These are phyloP conservation scores for Phytophthora crassamura DNA, from an alignment of 352 stramenopile species.

Conservation along the genomic window DNA sequence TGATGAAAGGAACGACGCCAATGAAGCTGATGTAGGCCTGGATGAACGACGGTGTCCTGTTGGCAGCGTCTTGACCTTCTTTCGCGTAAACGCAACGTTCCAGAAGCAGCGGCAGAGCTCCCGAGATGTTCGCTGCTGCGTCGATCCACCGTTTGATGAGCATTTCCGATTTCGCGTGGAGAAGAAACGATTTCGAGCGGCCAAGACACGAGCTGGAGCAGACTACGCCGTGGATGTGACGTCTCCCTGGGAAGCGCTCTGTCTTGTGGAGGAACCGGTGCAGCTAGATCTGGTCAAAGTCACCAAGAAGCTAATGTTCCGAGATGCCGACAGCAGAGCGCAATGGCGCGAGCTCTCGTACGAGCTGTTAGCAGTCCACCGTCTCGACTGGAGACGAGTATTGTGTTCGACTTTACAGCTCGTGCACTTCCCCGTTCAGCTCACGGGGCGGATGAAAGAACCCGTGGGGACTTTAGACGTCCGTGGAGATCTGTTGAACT, in stretches of 20 bases:
- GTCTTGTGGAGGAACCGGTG: slow-evolving; percentile 66
- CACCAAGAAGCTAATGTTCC: slow-evolving; percentile 49
- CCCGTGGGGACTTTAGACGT: slow-evolving; percentile 73
- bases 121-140: slow-evolving; percentile 48
- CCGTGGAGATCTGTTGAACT: slow-evolving; percentile 69
- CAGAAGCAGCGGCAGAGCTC: slow-evolving; percentile 61
- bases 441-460: slow-evolving; percentile 75
- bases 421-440: slow-evolving; percentile 71
- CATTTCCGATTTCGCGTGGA: slow-evolving; percentile 66
- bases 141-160: slow-evolving; percentile 79
- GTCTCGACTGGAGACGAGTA: slow-evolving; percentile 80
- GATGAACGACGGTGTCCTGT: slow-evolving; percentile 39
- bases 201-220: slow-evolving; percentile 28
- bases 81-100: slow-evolving; percentile 61
- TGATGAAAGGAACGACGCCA: neutral
- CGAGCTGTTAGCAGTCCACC: slow-evolving; percentile 73
- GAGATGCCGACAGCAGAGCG: slow-evolving; percentile 16
- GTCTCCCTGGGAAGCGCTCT: slow-evolving; percentile 71
- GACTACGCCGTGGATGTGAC: slow-evolving; percentile 66
- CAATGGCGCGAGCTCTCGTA: slow-evolving; percentile 54
- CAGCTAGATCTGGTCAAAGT: slow-evolving; percentile 72
- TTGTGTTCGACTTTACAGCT: slow-evolving; percentile 76
- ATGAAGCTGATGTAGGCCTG: slow-evolving; percentile 23
- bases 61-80: slow-evolving; percentile 56
- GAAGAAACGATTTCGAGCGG: slow-evolving; percentile 34